Evolutionary conservation across 768 basidiomycete species (phyloP).

Genomic region (Suillus tomentosus): DNA sequence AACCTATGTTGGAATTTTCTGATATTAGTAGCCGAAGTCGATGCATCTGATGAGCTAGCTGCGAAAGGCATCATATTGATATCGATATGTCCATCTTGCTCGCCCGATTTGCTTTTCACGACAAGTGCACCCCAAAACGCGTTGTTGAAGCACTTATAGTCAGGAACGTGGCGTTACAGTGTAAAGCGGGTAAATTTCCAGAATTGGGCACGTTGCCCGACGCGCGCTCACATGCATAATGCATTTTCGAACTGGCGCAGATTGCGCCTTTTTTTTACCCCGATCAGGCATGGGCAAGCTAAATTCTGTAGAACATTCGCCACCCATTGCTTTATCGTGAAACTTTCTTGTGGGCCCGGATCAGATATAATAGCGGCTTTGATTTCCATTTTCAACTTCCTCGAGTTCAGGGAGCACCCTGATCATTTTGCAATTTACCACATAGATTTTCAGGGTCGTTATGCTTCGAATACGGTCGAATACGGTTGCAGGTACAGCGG

Average conservation of each 20-base stretch:
- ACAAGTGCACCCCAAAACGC: slow-evolving; percentile 1
- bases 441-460: slow-evolving; percentile 8
- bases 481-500: slow-evolving; percentile 4
- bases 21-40: not conserved
- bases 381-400: slow-evolving; percentile 2
- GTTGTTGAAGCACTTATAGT: not conserved
- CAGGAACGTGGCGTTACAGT: slow-evolving; percentile 4
- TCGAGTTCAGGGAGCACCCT: slow-evolving; percentile 7
- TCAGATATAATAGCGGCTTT: not conserved
- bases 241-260: not conserved
- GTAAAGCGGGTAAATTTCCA: not conserved
- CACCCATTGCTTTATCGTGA: not conserved
- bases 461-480: slow-evolving; percentile 7
- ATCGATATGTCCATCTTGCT: not conserved
- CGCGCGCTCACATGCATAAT: not conserved
- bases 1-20: not conserved
- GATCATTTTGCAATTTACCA: not conserved
- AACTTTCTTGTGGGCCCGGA: not conserved
- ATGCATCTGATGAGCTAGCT: not conserved
- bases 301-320: slow-evolving; percentile 1
- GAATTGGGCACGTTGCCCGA: slow-evolving; percentile 3
- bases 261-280: slow-evolving; percentile 3
- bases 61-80: not conserved
- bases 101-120: not conserved
- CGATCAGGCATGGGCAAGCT: not conserved